Evolutionary conservation across 1,284 basidiomycete genomes (phyloP).

Genomic region (Ganoderma meredithae): DNA sequence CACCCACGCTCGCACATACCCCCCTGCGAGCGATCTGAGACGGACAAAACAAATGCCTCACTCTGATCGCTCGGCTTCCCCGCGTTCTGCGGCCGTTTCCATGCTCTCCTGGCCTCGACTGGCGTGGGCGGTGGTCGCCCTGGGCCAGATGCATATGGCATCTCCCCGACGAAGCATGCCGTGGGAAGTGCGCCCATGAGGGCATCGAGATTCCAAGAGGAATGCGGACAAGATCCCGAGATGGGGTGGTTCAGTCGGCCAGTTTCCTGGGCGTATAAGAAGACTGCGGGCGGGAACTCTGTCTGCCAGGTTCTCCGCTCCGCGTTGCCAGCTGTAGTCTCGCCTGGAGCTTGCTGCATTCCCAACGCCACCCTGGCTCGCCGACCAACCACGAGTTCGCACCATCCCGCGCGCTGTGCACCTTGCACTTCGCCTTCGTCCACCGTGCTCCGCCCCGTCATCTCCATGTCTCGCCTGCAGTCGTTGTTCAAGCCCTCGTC

Average conservation of each 20-base stretch:
- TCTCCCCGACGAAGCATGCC: neutral
- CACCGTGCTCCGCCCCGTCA: neutral
- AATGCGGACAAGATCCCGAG: slow-evolving; percentile 11
- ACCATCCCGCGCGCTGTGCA: neutral
- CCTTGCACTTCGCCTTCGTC: slow-evolving; percentile 3
- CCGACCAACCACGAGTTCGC: neutral
- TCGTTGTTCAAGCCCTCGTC: slow-evolving; percentile 30
- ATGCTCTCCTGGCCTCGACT: neutral
- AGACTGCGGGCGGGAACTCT: neutral
- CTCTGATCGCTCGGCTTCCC: neutral
- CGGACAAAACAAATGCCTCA: neutral
- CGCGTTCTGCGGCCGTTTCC: neutral
- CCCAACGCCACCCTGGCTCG: neutral
- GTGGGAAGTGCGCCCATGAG: neutral
- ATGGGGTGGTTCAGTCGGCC: slow-evolving; percentile 18
- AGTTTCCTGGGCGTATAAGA: slow-evolving; percentile 25
- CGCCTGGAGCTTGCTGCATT: neutral
- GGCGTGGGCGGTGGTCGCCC: slow-evolving; percentile 13
- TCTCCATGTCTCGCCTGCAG: slow-evolving; percentile 20
- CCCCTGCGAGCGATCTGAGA: slow-evolving; percentile 22
- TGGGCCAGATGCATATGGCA: slow-evolving; percentile 19
- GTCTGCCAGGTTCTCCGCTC: slow-evolving; percentile 7
- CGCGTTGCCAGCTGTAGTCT: neutral
- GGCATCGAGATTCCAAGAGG: slow-evolving; percentile 9
- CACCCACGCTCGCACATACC: neutral